phyloP scores from a whole-genome alignment of 176 grass and related monocot species.

The Carex cristatella region DNA sequence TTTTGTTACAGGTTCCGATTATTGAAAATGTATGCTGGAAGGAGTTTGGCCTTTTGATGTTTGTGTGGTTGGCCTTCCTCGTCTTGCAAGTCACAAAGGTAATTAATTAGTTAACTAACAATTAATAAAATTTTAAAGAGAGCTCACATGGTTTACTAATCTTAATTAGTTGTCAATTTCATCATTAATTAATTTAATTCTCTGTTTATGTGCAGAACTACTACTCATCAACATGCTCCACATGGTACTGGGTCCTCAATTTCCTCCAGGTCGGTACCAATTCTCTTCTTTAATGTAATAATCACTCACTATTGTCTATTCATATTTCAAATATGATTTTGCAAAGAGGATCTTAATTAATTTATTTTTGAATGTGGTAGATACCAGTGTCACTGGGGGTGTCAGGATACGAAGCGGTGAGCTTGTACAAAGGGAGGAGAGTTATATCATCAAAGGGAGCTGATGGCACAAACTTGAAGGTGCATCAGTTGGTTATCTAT shows the following conservation, averaged over 20 bases:
- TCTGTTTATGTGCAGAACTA: conserved; percentile 59
- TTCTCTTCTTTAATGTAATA: background rate
- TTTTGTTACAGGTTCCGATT: conserved; percentile 45
- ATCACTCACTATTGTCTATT: background rate
- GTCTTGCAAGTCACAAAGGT: conserved; percentile 74
- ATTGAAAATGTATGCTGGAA: conserved; percentile 78
- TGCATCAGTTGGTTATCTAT: conserved; percentile 56
- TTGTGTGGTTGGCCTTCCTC: conserved; percentile 83
- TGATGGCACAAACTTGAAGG: conserved; percentile 40
- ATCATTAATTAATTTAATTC: background rate
- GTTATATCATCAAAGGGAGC: conserved; percentile 54
- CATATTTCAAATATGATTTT: background rate
- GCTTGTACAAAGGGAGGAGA: conserved; percentile 65
- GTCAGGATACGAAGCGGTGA: conserved; percentile 68
- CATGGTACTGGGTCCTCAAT: conserved; percentile 77
- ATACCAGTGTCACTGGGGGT: conserved; percentile 68
- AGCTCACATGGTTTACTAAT: conserved; percentile 1
- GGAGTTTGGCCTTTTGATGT: conserved; percentile 69
- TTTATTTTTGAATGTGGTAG: conserved; percentile 28
- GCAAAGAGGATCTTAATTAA: background rate
- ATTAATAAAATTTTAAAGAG: background rate
- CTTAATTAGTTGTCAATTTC: conserved; percentile 23
- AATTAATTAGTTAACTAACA: conserved; percentile 20
- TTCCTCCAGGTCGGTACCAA: conserved; percentile 43
- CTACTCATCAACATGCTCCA: conserved; percentile 69